These are phyloP conservation scores for Sporothrix schenckii DNA, from an alignment of 2,329 filamentous ascomycete species.

Conservation along the genomic window DNA sequence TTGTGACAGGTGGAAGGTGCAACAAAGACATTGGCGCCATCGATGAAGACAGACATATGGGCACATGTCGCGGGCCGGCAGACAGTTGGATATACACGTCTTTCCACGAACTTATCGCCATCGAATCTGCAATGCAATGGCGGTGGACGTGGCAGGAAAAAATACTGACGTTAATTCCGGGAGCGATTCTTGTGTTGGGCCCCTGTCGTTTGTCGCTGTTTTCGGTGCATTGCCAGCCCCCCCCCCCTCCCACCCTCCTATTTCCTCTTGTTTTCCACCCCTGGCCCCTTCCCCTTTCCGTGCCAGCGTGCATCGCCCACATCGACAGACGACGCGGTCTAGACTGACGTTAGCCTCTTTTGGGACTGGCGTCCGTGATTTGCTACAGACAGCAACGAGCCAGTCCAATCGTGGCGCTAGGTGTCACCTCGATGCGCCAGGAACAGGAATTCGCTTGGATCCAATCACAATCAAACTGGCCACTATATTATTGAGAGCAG, in stretches of 20 bases:
- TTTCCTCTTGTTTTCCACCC: background rate
- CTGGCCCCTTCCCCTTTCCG: conserved; percentile 19
- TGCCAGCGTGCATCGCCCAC: conserved; percentile 1
- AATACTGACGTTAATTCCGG: background rate
- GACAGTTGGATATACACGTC: background rate
- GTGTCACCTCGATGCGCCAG: conserved; percentile 26
- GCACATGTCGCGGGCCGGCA: background rate
- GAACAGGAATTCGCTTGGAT: conserved; percentile 14
- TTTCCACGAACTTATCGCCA: conserved; percentile 8
- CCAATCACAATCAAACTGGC: conserved; percentile 7
- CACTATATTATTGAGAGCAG: background rate
- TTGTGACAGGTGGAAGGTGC: conserved; percentile 15
- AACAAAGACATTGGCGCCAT: conserved; percentile 15
- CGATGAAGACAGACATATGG: background rate
- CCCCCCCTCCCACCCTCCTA: background rate
- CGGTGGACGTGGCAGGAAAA: background rate
- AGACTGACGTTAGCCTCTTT: conserved; percentile 29
- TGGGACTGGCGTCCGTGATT: conserved; percentile 31
- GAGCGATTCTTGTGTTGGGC: background rate
- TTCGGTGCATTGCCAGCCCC: conserved; percentile 4
- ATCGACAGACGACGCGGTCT: conserved; percentile 28
- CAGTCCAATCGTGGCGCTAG: conserved; percentile 1
- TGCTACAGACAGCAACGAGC: conserved; percentile 24
- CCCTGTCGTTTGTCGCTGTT: background rate
- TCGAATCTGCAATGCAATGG: conserved; percentile 20